Evolutionary conservation across 208 protist species (phyloP).

Genomic region (Endotrypanum monterogeii): DNA sequence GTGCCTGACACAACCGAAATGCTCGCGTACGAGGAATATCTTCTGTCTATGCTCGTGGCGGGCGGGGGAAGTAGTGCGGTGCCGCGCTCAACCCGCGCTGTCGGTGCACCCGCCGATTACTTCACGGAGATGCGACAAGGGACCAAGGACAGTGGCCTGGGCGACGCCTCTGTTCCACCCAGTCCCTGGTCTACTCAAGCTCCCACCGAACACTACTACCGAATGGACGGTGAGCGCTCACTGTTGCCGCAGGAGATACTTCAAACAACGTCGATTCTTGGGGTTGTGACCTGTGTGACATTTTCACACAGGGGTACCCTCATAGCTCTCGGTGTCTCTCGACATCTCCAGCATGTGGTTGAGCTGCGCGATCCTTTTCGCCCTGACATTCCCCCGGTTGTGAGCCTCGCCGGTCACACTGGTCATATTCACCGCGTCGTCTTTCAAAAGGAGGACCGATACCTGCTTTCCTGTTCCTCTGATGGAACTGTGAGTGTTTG

Average conservation of each 20-base stretch:
- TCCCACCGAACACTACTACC: conserved; percentile 33
- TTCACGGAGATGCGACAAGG: background rate
- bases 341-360: conserved; percentile 59
- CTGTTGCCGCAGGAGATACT: conserved; percentile 54
- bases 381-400: conserved; percentile 39
- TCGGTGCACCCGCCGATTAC: background rate
- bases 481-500: conserved; percentile 79
- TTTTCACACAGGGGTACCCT: conserved; percentile 46
- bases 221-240: conserved; percentile 60
- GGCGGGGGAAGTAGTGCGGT: conserved; percentile 35
- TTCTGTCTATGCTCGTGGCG: conserved; percentile 52
- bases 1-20: conserved; percentile 42
- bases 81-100: conserved; percentile 17
- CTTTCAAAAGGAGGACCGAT: conserved; percentile 50
- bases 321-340: conserved; percentile 65
- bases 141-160: background rate
- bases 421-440: conserved; percentile 66
- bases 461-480: conserved; percentile 71
- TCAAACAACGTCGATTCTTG: conserved; percentile 50
- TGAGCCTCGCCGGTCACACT: conserved; percentile 51
- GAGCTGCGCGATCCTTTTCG: conserved; percentile 54
- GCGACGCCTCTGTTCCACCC: conserved; percentile 5
- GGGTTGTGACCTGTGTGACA: conserved; percentile 60
- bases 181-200: conserved; percentile 19
- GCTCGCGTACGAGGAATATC: conserved; percentile 67